Evolutionary conservation across 768 basidiomycete species (phyloP), one percentile per base, ranked within the genome.

Genomic region (Psilocybe azurescens): DNA sequence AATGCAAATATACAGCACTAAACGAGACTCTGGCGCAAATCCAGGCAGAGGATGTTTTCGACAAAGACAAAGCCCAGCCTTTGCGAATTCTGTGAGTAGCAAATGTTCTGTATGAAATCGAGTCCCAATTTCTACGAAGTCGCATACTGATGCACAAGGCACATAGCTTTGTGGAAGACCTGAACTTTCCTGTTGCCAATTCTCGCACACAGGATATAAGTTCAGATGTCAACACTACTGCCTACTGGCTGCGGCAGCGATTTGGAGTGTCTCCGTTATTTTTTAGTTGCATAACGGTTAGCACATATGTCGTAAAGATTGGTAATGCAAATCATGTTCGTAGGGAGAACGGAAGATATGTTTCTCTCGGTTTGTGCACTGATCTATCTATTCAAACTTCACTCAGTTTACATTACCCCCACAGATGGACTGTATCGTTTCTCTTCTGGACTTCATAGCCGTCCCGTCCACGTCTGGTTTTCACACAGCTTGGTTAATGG

Each of bases 251-350:
- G 53, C 51, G 14, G 14, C 59, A 60, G 24, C 51, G 39, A 32
- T 60, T 60, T 38, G 53, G 53, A 4, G 59, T 60, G 14, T 53
- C 59, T 46, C 59, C 59, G 8, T 18, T 60, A 39, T 60, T 60
- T 20, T 48, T 53, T 14, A 53, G 20, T 32, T 50, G 32, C 32
- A 28, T 53, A 16, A 9, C 29, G 6, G 51, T 8, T 10, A 44
- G 14, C 6, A 53, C 24, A 24, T 24, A 60, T 30, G 20, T 41
- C 14, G 36, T 32, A 3, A 54, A 53, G 5, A 24, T 13, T 5
- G 59, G 59, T 9, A 60, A 60, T 29, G 59, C 41, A 3, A 33
- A 20, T 33, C 39, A 53, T 11, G 30, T 54, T 1, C 51, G 59
- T 14, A 48, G 16, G 24, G 41, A 53, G 8, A 33, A 54, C 3